Evolutionary conservation across 305 asterid genomes (phyloP), one percentile per base, ranked within the genome.

Genomic region (Solanum hybrid): DNA sequence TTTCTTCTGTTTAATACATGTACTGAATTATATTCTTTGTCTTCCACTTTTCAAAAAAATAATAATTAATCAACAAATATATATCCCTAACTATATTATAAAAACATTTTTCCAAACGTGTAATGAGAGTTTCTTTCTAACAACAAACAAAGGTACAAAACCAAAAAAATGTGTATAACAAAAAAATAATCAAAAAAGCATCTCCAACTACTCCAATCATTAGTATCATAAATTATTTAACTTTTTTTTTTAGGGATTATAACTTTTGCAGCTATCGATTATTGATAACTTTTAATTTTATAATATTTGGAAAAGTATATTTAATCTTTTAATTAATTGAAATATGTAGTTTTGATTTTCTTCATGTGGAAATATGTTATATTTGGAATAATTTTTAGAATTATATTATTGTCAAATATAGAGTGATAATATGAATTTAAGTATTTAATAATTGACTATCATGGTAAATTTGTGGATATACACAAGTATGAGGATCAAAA

Each of bases 181-280:
- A 36, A 42, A 26, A 36, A 14, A 16, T 1, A 13, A 76, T 73
- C 38, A 32, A 76, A 77, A 75, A 78, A 88, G 90, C 87, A 77
- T 88, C 87, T 78, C 40, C 22, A 88, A 88, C 87, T 24, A 88
- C 76, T 10, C 78, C 56, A 88, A 78, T 88, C 79, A 88, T 88
- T 88, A 31, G 87, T 31, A 88, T 34, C 22, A 31, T 88, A 78
- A 31, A 88, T 66, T 76, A 75, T 42, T 27, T 35, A 76, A n/a
- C 14, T 73, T 5, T 29, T 34, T 22, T 34, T 73, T 11, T 22
- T 5, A 10, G 82, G 27, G 16, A 34, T 76, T 32, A 17, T 31
- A 73, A 14, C n/a, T 16, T 75, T 75, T 75, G 6, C 5, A 14
- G n/a, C 12, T 10, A 17, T 31, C 12, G 2, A 12, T 4, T 29